Percentiles rank a stretch among this genome's conserved stretches.
These are phyloP conservation scores for Waltergamsia citrina DNA, from an alignment of 2,329 filamentous ascomycete species.

Conservation along the genomic window DNA sequence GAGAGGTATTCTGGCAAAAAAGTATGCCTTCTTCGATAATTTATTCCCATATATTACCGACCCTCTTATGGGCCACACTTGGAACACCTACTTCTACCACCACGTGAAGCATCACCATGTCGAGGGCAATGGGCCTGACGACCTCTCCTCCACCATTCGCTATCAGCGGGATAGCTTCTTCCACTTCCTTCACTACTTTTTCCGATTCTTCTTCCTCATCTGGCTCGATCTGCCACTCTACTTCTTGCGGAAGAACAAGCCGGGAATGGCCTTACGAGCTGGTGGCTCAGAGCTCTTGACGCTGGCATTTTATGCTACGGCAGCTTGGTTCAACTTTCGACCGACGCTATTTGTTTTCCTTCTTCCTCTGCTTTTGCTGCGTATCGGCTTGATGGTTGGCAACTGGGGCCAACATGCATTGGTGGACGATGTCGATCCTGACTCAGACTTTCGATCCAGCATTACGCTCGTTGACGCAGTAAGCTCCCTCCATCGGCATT, in stretches of 20 bases:
- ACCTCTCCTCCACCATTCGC: slow-evolving; percentile 66
- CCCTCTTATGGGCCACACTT: slow-evolving; percentile 73
- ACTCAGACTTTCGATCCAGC: slow-evolving; percentile 70
- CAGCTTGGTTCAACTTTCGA: slow-evolving; percentile 36
- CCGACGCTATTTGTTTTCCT: slow-evolving; percentile 58
- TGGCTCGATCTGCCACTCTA: slow-evolving; percentile 71
- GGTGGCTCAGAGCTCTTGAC: slow-evolving; percentile 52
- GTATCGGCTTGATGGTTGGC: slow-evolving; percentile 67
- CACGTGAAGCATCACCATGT: slow-evolving; percentile 78
- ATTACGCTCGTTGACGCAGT: slow-evolving; percentile 74
- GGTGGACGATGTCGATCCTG: slow-evolving; percentile 64
- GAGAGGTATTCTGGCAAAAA: slow-evolving; percentile 54
- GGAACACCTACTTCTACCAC: slow-evolving; percentile 80
- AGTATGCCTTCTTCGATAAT: slow-evolving; percentile 46
- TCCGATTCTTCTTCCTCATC: slow-evolving; percentile 62
- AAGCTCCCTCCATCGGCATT: slow-evolving; percentile 24
- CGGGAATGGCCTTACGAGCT: slow-evolving; percentile 40
- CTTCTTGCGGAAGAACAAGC: slow-evolving; percentile 56
- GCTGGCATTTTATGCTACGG: slow-evolving; percentile 4
- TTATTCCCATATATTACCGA: slow-evolving; percentile 66
- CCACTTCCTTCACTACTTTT: slow-evolving; percentile 64
- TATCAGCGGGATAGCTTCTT: slow-evolving; percentile 62
- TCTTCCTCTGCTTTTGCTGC: slow-evolving; percentile 55
- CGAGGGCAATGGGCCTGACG: slow-evolving; percentile 69
- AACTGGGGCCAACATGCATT: slow-evolving; percentile 83